Percentiles rank a stretch among this genome's conserved stretches.
Conservation (phyloP, 768 basidiomycete species). For the Podaxis sp. region DNA sequence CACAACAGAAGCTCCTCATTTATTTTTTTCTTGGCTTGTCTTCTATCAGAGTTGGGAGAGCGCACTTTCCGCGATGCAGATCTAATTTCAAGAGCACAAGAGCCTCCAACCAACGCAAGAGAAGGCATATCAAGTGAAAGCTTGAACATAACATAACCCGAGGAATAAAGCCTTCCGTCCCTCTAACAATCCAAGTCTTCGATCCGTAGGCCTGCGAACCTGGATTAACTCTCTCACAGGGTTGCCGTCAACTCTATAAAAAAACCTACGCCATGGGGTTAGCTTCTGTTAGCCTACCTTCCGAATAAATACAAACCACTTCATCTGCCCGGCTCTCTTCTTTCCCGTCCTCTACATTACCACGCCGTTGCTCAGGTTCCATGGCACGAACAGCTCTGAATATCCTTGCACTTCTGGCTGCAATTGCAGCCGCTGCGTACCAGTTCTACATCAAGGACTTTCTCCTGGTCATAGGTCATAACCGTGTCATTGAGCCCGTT, state of each 20-base stretch:
- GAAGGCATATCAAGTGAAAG: not conserved
- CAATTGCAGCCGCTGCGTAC: conserved; percentile 43
- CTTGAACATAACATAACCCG: not conserved
- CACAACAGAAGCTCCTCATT: not conserved
- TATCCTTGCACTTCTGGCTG: conserved; percentile 32
- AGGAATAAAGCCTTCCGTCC: too few relatives aligned
- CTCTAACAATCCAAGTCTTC: too few relatives aligned
- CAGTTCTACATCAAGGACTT: conserved; percentile 46
- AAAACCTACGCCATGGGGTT: not conserved
- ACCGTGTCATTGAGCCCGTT: conserved; percentile 40
- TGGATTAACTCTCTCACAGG: not conserved
- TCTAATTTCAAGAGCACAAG: not conserved
- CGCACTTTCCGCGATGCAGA: conserved; percentile 1
- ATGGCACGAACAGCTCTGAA: conserved; percentile 23
- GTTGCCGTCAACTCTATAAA: not conserved
- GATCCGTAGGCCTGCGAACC: not conserved
- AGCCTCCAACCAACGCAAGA: not conserved
- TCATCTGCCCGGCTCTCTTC: not conserved
- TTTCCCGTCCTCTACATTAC: not conserved
- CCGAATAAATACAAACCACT: not conserved
- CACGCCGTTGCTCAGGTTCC: not conserved
- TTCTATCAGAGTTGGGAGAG: not conserved
- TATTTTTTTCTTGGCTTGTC: not conserved
- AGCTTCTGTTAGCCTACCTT: not conserved
- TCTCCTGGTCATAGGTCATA: conserved; percentile 40